phyloP scores from a whole-genome alignment of 495 filamentous ascomycete genomes.

The Xylaria nigripes region DNA sequence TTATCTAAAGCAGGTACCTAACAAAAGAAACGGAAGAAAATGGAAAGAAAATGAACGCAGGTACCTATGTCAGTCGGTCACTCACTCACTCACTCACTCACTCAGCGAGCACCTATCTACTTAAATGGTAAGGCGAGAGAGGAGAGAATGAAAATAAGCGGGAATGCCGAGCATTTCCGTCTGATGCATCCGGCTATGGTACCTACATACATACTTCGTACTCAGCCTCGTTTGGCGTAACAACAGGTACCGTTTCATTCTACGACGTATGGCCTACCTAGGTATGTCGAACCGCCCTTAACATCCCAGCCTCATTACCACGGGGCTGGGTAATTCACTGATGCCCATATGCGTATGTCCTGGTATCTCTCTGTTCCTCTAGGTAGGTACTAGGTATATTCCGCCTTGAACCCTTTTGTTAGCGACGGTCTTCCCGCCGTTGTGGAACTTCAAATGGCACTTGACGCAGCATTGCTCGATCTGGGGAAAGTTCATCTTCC shows the following conservation, averaged over 20 bases:
- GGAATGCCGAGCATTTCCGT: too few species aligned
- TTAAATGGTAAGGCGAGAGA: too few species aligned
- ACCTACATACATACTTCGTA: too few species aligned
- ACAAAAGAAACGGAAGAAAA: slow-evolving; percentile 1
- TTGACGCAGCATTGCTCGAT: slow-evolving; percentile 1
- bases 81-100: too few species aligned
- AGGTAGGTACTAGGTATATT: too few species aligned
- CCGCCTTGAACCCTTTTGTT: slow-evolving; percentile 2
- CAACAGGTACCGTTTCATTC: slow-evolving; percentile 6
- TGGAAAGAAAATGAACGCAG: background rate
- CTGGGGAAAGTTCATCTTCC: slow-evolving; percentile 3
- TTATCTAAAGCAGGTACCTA: slow-evolving; percentile 14
- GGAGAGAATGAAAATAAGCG: too few species aligned
- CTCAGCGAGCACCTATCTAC: too few species aligned
- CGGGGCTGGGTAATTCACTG: background rate
- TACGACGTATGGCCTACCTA: background rate
- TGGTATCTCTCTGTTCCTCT: slow-evolving; percentile 3
- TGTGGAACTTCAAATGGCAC: background rate
- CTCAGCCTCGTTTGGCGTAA: slow-evolving; percentile 7
- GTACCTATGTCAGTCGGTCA: too few species aligned
- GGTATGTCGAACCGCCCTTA: background rate
- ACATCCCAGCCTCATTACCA: slow-evolving; percentile 3
- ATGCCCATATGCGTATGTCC: slow-evolving; percentile 2
- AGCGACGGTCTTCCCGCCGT: background rate
- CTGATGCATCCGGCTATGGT: too few species aligned